Conservation (phyloP, 192 early-diverging fungal genomes). For the Funneliformis geosporum region DNA sequence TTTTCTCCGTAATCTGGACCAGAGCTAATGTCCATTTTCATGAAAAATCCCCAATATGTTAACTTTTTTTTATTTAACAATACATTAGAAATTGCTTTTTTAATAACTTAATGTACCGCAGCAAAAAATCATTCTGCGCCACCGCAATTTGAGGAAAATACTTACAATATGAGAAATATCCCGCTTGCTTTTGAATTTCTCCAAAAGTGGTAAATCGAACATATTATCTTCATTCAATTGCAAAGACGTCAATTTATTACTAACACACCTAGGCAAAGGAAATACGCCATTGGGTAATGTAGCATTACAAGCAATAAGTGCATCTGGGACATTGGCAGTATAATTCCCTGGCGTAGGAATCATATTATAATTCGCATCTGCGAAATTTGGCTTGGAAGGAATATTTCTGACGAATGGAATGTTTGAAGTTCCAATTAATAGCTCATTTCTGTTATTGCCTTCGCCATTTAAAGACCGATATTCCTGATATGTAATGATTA, state of each 20-base stretch:
- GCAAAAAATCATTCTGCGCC: neutral
- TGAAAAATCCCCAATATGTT: neutral
- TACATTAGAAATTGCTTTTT: neutral
- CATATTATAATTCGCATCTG: neutral
- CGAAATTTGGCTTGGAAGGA: neutral
- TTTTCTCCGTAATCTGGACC: neutral
- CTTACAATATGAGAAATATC: slow-evolving; percentile 6
- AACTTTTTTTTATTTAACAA: neutral
- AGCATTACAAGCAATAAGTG: neutral
- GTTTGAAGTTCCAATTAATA: neutral
- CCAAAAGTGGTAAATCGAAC: neutral
- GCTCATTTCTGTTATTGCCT: neutral
- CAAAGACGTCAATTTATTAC: neutral
- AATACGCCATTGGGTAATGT: neutral
- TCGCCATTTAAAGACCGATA: neutral
- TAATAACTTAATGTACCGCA: neutral
- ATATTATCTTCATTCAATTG: neutral
- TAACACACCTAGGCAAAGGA: slow-evolving; percentile 15
- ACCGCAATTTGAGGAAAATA: neutral
- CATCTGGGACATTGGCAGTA: neutral
- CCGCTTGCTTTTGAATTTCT: neutral
- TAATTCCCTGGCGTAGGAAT: neutral
- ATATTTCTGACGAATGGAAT: neutral
- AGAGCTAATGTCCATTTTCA: neutral
- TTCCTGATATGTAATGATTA: neutral